Conservation (phyloP, 2,329 filamentous ascomycete species). For the Xylaria sp. region DNA sequence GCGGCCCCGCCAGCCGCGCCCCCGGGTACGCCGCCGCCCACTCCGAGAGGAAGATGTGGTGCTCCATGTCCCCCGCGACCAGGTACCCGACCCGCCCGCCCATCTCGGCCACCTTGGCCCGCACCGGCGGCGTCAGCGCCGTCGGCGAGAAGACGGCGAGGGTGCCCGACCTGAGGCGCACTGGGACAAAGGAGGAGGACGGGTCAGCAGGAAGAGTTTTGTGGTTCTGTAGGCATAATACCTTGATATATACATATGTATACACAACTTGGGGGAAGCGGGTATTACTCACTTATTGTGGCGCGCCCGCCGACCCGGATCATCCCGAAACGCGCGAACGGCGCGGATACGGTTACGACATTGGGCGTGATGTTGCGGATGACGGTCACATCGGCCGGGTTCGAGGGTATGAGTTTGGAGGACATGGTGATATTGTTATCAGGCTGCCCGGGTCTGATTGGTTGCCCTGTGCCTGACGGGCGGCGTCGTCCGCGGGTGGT, state of each 20-base stretch:
- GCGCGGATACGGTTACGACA: conserved; percentile 77
- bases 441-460: background rate
- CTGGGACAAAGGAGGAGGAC: conserved; percentile 46
- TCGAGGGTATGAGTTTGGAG: conserved; percentile 64
- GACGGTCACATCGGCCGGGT: conserved; percentile 85
- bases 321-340: conserved; percentile 79
- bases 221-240: no score
- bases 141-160: conserved; percentile 93
- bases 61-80: conserved; percentile 84
- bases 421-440: conserved; percentile 51
- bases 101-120: conserved; percentile 63
- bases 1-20: conserved; percentile 79
- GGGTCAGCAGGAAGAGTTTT: background rate
- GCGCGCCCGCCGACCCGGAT: conserved; percentile 85
- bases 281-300: conserved; percentile 69
- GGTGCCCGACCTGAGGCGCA: conserved; percentile 74
- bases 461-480: background rate
- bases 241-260: background rate
- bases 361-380: conserved; percentile 82
- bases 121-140: conserved; percentile 76
- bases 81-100: conserved; percentile 80
- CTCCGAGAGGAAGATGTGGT: conserved; percentile 88
- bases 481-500: background rate
- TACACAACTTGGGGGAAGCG: background rate
- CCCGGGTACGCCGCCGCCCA: conserved; percentile 81